These are phyloP conservation scores for Phytophthora citricola DNA, from an alignment of 352 stramenopile genomes.

Conservation along the genomic window DNA sequence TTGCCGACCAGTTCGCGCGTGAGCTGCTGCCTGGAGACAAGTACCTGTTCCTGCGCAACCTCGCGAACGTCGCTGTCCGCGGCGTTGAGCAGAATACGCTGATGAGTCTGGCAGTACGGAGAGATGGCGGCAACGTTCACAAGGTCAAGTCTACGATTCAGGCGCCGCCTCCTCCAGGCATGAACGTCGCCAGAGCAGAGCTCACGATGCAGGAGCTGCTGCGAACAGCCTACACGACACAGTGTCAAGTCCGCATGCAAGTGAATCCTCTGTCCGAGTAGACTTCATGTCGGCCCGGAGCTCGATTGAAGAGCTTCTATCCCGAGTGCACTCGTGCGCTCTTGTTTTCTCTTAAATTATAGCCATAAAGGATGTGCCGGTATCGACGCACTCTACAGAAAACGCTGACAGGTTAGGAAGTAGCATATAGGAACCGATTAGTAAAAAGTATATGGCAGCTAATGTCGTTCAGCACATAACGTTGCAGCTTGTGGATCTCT, in stretches of 20 bases:
- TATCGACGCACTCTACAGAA: no score
- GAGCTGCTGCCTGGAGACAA: conserved; percentile 80
- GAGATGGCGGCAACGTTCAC: conserved; percentile 30
- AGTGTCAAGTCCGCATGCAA: conserved; percentile 85
- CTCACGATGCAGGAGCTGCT: conserved; percentile 87
- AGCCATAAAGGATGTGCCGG: conserved; percentile 4
- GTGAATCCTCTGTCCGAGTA: conserved; percentile 62
- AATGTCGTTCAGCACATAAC: conserved; percentile 1
- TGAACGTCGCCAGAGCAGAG: conserved; percentile 72
- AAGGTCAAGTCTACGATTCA: conserved; percentile 46
- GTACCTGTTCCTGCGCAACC: conserved; percentile 84
- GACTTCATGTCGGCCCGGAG: neutral
- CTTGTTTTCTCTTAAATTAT: conserved; percentile 48
- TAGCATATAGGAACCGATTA: conserved; percentile 19
- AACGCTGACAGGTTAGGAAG: neutral
- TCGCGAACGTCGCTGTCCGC: conserved; percentile 77
- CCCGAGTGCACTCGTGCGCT: neutral
- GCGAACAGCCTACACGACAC: conserved; percentile 83
- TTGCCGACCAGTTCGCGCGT: conserved; percentile 79
- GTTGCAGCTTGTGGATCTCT: neutral
- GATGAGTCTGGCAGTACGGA: conserved; percentile 39
- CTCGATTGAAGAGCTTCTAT: conserved; percentile 33
- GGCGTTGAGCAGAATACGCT: conserved; percentile 85
- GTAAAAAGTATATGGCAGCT: conserved; percentile 18
- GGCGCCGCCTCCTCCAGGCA: conserved; percentile 50